A percentile compares a stretch with the other conserved stretches of the same genome.
Evolutionary conservation across 2,329 filamentous ascomycete genomes (phyloP).

Genomic region (Fusarium sp.): DNA sequence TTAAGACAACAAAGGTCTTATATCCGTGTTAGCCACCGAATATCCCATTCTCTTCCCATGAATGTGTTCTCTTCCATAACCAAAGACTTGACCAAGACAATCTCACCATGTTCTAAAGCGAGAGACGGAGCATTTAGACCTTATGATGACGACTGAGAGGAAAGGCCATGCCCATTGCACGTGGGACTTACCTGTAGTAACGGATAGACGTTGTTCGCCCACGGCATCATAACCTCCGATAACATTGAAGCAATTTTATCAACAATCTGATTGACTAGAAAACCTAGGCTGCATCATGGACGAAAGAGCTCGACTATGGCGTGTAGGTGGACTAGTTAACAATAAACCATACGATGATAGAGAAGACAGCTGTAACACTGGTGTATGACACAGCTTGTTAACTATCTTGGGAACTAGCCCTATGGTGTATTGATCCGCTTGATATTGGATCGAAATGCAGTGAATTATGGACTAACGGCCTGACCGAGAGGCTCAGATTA

Average conservation of each 20-base stretch:
- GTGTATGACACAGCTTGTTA: not conserved
- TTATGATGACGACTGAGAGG: not conserved
- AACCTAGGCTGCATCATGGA: not conserved
- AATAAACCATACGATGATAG: not conserved
- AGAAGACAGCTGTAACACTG: not conserved
- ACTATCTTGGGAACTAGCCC: not conserved
- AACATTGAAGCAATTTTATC: not conserved
- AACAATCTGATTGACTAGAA: not conserved
- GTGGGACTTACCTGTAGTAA: not conserved
- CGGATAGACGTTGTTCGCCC: no score
- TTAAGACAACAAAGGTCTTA: not conserved
- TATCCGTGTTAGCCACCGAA: not conserved
- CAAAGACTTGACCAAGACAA: not conserved
- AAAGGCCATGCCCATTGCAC: not conserved
- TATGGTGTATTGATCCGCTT: not conserved
- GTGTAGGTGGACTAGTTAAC: not conserved
- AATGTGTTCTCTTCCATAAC: not conserved
- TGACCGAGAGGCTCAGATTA: constrained; percentile 17
- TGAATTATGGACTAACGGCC: not conserved
- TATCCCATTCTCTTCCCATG: not conserved
- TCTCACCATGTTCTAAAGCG: not conserved
- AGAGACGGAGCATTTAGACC: not conserved
- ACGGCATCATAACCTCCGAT: not conserved
- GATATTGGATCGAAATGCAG: not conserved
- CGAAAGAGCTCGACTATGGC: not conserved